Evolutionary conservation across 371 early-diverging fungal genomes (phyloP).

Genomic region (Saksenaea vasiformis): DNA sequence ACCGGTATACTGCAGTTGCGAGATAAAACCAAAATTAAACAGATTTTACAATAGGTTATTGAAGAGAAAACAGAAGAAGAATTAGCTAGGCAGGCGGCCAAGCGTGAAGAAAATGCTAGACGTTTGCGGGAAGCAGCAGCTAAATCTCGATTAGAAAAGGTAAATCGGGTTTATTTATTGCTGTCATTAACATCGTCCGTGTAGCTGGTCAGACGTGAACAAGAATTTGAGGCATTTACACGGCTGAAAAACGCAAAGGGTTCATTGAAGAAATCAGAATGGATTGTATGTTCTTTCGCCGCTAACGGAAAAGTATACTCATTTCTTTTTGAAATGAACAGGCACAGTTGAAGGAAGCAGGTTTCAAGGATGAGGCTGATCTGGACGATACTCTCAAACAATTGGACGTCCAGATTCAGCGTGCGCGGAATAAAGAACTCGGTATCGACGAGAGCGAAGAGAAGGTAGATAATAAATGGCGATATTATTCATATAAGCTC

Average conservation of each 20-base stretch:
- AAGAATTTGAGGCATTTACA: conserved; percentile 60
- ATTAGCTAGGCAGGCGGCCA: conserved; percentile 68
- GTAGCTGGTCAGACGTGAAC: conserved; percentile 56
- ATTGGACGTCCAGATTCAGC: conserved; percentile 64
- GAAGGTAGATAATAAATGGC: conserved; percentile 44
- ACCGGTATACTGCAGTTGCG: conserved; percentile 34
- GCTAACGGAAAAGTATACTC: background rate
- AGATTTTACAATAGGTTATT: conserved; percentile 24
- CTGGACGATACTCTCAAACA: conserved; percentile 73
- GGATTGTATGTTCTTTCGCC: conserved; percentile 39
- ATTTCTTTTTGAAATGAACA: conserved; percentile 25
- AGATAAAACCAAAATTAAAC: background rate
- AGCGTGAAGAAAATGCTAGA: conserved; percentile 72
- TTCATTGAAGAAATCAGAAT: conserved; percentile 52
- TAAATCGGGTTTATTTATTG: conserved; percentile 21
- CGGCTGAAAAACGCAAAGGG: conserved; percentile 56
- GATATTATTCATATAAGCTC: background rate
- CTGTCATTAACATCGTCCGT: background rate
- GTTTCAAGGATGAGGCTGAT: conserved; percentile 74
- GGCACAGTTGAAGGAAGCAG: conserved; percentile 63
- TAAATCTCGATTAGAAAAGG: conserved; percentile 79
- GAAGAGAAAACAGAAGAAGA: conserved; percentile 85
- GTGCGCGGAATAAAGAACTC: conserved; percentile 77
- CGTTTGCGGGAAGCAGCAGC: conserved; percentile 81
- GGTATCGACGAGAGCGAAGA: conserved; percentile 82